Conservation (phyloP, 352 stramenopile genomes). For the Globisporangium cederbergense region DNA sequence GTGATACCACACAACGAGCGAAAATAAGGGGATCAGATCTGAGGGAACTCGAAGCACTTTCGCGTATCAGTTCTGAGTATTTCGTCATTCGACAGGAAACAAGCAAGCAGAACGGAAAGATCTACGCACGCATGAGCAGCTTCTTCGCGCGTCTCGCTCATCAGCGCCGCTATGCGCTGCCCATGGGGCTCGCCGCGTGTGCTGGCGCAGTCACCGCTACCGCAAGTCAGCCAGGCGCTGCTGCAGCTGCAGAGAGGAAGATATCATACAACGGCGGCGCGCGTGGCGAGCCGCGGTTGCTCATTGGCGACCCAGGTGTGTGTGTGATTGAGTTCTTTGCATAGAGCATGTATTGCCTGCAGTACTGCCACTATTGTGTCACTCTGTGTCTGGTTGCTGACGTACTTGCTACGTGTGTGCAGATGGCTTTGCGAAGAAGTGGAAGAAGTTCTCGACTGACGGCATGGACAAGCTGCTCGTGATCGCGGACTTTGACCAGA, state of each 20-base stretch:
- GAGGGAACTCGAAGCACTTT: too few species aligned
- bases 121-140: neutral
- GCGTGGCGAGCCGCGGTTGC: neutral
- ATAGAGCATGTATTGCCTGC: neutral
- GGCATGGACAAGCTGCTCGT: constrained; percentile 68
- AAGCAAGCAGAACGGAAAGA: neutral
- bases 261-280: neutral
- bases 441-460: constrained; percentile 70
- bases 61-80: neutral
- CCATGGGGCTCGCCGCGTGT: neutral
- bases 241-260: neutral
- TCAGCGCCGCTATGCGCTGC: neutral
- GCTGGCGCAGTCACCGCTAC: neutral
- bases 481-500: constrained; percentile 85
- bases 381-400: neutral
- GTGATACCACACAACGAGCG: too few species aligned
- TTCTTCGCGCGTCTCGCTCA: neutral
- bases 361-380: neutral
- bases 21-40: too few species aligned
- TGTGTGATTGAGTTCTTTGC: neutral
- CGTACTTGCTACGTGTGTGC: neutral
- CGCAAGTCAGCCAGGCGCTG: neutral
- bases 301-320: constrained; percentile 1
- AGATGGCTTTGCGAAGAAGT: constrained; percentile 53
- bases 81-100: neutral